These are phyloP conservation scores for Allomyces arbusculus DNA, from an alignment of 192 early-diverging fungal genomes.

Conservation along the genomic window DNA sequence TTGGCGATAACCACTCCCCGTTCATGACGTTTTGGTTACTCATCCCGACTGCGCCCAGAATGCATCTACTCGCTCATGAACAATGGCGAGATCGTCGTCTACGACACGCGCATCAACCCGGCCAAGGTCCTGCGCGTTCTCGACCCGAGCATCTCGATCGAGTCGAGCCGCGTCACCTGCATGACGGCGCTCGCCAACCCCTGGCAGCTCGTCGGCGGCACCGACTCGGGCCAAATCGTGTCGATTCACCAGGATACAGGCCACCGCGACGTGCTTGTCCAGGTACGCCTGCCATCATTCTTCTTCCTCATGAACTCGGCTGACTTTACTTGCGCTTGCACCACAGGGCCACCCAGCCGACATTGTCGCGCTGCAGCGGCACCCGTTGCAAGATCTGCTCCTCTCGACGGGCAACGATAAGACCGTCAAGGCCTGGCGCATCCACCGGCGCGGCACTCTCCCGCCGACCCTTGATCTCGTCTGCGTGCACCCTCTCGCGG, in stretches of 20 bases:
- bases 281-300: background rate
- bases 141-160: background rate
- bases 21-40: too few relatives aligned
- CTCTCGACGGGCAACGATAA: too few relatives aligned
- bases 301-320: too few relatives aligned
- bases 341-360: too few relatives aligned
- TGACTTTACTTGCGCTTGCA: too few relatives aligned
- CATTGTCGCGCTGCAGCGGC: too few relatives aligned
- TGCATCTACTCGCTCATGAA: background rate
- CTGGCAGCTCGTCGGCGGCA: background rate
- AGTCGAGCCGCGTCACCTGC: background rate
- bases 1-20: too few relatives aligned
- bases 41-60: background rate
- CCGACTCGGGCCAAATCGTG: background rate
- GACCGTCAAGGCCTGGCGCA: too few relatives aligned
- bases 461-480: too few relatives aligned
- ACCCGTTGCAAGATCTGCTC: too few relatives aligned
- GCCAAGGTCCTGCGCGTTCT: background rate
- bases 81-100: background rate
- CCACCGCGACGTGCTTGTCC: background rate
- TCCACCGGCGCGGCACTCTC: too few relatives aligned
- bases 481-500: too few relatives aligned
- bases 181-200: background rate
- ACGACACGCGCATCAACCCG: background rate
- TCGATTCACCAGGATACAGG: background rate